Base-by-base conservation (phyloP, 2,329 filamentous ascomycete species). In the Xylariaceae sp. region DNA sequence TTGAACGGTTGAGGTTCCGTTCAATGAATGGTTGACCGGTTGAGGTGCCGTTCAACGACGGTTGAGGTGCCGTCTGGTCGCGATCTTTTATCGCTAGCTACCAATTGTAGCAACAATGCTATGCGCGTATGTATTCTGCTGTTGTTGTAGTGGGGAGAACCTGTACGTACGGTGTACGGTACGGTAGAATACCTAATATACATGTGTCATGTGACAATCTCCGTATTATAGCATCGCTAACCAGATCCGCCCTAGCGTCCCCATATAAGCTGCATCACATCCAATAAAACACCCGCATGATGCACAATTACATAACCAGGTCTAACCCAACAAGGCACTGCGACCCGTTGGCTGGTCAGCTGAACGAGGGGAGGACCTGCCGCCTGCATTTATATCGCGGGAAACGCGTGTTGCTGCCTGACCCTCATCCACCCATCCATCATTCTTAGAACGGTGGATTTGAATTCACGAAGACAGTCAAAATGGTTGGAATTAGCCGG, bases 401-500 rank as follows among this genome's bases (percentile, higher is more conserved):
- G 8, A 30, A 15, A 48, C 47, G 47, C 47, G 47, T 49, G 44
- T 51, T 23, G 13, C 9, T n/a, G 11, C 44, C 15, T 47, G 18
- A 50, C 17, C 11, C 35, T 55, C 47, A 49, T 13, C 18, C 44
- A 49, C 30, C 53, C 6, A 48, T 49, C 15, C 49, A 30, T 51
- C 49, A 10, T 50, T 17, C 9, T 3, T 17, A 13, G 23, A 35
- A 51, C 9, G 13, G n/a, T 11, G 11, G 42, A 15, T n/a, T 45
- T 45, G 9, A 42, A 13, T 3, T n/a, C 15, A 10, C 23, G 23
- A 13, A 39, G 23, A 30, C 23, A 44, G 49, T n/a, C 57, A 60
- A 63, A 3, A 64, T 64, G 63, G 61, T 62, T 59, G 58, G 53
- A 51, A 5, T 58, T 15, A 47, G 53, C 17, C 58, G 61, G 63